Percentiles rank a stretch among this genome's conserved stretches.
These are phyloP conservation scores for Suaeda aralocaspica DNA, from an alignment of 148 eudicot genomes.

Conservation along the genomic window DNA sequence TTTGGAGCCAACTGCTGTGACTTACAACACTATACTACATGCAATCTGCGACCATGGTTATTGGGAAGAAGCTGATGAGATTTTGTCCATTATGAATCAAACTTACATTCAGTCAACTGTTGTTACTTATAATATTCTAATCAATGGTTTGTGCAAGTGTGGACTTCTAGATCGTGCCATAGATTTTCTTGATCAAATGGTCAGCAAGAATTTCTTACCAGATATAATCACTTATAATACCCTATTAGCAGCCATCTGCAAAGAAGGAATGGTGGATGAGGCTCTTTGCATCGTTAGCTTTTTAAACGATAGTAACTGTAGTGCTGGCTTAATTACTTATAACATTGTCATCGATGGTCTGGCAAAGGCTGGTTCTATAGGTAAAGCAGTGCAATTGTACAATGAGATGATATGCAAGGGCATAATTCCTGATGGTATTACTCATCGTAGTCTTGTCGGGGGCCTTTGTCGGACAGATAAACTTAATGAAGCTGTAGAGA, in stretches of 20 bases:
- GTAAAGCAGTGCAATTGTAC: slow-evolving; percentile 61
- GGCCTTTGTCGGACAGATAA: slow-evolving; percentile 57
- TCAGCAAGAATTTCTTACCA: slow-evolving; percentile 38
- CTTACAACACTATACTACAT: slow-evolving; percentile 73
- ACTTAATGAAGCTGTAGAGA: slow-evolving; percentile 53
- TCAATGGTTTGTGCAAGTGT: slow-evolving; percentile 73
- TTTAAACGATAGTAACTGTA: slow-evolving; percentile 38
- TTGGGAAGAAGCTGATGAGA: slow-evolving; percentile 62
- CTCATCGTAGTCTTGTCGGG: slow-evolving; percentile 67
- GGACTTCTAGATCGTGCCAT: slow-evolving; percentile 78
- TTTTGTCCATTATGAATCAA: slow-evolving; percentile 57
- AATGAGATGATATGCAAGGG: slow-evolving; percentile 43
- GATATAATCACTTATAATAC: slow-evolving; percentile 78
- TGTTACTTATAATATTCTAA: slow-evolving; percentile 76
- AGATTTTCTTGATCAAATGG: slow-evolving; percentile 61
- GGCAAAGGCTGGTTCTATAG: slow-evolving; percentile 63
- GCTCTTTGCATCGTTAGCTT: slow-evolving; percentile 51
- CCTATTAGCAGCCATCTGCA: slow-evolving; percentile 59
- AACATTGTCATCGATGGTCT: slow-evolving; percentile 79
- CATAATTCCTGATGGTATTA: slow-evolving; percentile 58
- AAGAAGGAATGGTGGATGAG: slow-evolving; percentile 66
- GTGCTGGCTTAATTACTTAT: slow-evolving; percentile 60
- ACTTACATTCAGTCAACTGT: slow-evolving; percentile 47
- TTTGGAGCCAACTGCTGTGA: slow-evolving; percentile 58
- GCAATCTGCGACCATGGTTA: slow-evolving; percentile 52